Percentiles rank a stretch among this genome's conserved stretches.
These are phyloP conservation scores for Diaporthe caulivora DNA, from an alignment of 2,329 filamentous ascomycete genomes.

Conservation along the genomic window DNA sequence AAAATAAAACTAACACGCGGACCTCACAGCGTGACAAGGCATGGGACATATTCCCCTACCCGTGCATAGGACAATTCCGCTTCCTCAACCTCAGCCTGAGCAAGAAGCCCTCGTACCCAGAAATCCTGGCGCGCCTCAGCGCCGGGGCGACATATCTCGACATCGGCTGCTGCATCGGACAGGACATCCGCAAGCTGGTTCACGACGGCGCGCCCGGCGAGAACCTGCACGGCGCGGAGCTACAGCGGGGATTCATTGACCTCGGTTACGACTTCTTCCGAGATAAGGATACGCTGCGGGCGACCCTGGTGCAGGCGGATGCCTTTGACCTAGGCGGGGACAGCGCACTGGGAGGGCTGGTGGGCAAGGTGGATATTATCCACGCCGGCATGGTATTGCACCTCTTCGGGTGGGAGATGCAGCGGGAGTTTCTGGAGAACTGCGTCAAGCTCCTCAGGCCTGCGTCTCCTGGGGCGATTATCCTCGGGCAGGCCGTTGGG, in stretches of 20 bases:
- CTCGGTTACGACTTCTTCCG: constrained; percentile 52
- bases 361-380: constrained; percentile 46
- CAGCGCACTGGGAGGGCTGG: constrained; percentile 40
- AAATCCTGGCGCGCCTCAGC: constrained; percentile 46
- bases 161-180: constrained; percentile 58
- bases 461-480: constrained; percentile 31
- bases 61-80: constrained; percentile 54
- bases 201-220: constrained; percentile 52
- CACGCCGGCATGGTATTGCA: constrained; percentile 50
- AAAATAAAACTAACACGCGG: background rate
- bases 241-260: constrained; percentile 49
- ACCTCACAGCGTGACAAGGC: constrained; percentile 50
- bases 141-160: constrained; percentile 51
- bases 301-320: constrained; percentile 44
- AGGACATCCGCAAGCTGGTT: constrained; percentile 58
- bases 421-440: constrained; percentile 44
- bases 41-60: constrained; percentile 53
- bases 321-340: constrained; percentile 43
- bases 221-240: constrained; percentile 54
- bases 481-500: constrained; percentile 38
- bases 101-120: constrained; percentile 47
- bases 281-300: constrained; percentile 44
- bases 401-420: constrained; percentile 47
- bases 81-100: constrained; percentile 54
- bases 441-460: constrained; percentile 45